A percentile compares a stretch with the other conserved stretches of the same genome.
Evolutionary conservation across 805 yeast species (phyloP).

Genomic region (Candida nitratophila): DNA sequence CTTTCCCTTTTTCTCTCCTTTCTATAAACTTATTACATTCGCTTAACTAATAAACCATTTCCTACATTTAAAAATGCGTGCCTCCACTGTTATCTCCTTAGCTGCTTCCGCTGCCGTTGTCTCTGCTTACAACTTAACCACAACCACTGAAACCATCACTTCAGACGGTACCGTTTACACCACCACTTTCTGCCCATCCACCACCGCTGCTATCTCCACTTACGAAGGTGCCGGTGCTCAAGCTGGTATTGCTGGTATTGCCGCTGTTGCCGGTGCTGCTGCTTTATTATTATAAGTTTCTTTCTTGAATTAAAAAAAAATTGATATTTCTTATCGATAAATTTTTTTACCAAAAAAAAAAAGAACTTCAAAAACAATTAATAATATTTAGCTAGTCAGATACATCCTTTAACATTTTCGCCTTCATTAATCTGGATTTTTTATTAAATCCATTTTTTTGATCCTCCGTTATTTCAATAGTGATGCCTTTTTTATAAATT

Average conservation of each 20-base stretch:
- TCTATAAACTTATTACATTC: conserved; percentile 1
- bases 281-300: conserved; percentile 15
- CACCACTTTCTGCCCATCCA: conserved; percentile 9
- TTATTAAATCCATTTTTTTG: no score
- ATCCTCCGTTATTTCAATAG: no score
- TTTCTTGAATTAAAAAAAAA: not conserved
- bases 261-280: conserved; percentile 22
- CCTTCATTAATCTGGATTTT: no score
- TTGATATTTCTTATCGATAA: no score
- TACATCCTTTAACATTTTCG: no score
- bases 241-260: conserved; percentile 19
- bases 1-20: not conserved
- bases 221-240: conserved; percentile 14
- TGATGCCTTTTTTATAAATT: no score
- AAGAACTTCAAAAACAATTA: no score
- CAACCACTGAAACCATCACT: conserved; percentile 13
- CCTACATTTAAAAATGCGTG: not conserved
- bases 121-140: conserved; percentile 8
- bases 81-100: conserved; percentile 8
- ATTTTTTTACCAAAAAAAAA: no score
- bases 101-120: conserved; percentile 10
- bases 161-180: conserved; percentile 10
- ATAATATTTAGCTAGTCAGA: no score
- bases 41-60: not conserved
- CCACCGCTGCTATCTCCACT: conserved; percentile 10